Evolutionary conservation across 2,329 filamentous ascomycete species (phyloP), one percentile per base, ranked within the genome.

Genomic region (Fusarium siculi): DNA sequence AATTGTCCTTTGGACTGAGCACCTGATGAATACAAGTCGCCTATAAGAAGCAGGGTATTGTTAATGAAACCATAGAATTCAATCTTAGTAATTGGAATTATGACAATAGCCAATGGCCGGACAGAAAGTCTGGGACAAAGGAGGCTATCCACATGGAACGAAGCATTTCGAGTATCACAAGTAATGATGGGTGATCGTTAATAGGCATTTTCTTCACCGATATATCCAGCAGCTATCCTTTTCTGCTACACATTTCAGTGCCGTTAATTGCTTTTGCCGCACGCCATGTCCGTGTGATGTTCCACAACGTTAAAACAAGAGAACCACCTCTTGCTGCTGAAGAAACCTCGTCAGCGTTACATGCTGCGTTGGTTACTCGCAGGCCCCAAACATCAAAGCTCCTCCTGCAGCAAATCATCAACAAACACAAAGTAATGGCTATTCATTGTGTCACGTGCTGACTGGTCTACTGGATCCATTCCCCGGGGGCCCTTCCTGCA

Each of bases 381-480:
- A 42, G 34, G 34, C 30, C 42, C 25, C 36, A 49, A 52, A 52
- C 61, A 66, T 49, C 40, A 70, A 70, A 57, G 44, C 66, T 69
- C 56, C 40, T 42, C 15, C 40, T 37, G 34, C 40, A 57, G 55
- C 67, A 69, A 72, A 74, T 74, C 68, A 74, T 46, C 43, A 42
- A 40, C 32, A 68, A 47, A 73, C 64, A 73, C 72, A 74, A 65
- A 44, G 30, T 59, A 56, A 53, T 21, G 19, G 32, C 42, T 46
- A 34, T 57, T 19, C 7, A 44, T 32, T 37, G 23, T 28, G 43
- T 74, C 72, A 74, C 72, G 72, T 74, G 65, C 65, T 67, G 47
- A 61, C 57, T 57, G 34, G 44, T 34, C 34, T 60, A 43, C 55
- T 72, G 72, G 57, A 61, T 66, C 59, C 66, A 54, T 56, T 40